Evolutionary conservation across 2,329 filamentous ascomycete species (phyloP), one percentile per base, ranked within the genome.

Genomic region (Cercospora sp.): DNA sequence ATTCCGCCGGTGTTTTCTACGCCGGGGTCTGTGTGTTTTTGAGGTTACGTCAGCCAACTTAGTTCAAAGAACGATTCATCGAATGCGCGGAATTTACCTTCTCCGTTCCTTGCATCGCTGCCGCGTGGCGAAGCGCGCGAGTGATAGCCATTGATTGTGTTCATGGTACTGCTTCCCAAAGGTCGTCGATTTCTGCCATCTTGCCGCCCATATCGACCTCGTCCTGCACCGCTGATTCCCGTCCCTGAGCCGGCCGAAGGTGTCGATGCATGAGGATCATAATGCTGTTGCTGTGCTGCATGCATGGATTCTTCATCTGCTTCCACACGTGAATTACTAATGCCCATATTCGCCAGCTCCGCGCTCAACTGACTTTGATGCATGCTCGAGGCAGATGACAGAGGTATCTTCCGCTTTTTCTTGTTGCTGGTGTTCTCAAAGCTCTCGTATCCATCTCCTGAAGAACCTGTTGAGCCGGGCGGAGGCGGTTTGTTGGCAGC

Each of bases 381-480:
- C 70, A 84, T 81, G 65, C 82, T 87, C 13, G 89, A 84, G 74
- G 92, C 91, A 18, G 92, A 91, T 9, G 92, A 93, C 0, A 93
- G 93, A 0, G 95, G 95, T 43, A 99, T 98, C 82, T 99, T 99
- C 73, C 95, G 88, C 81, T 99, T 98, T 84, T 98, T 99, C 82
- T 99, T 99, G 79, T 99, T 99, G 80, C 97, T 98, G 40, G 93
- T 97, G 76, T 98, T 98, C 80, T 99, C 95, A 75, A 97, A 97
- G 6, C 93, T 95, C 79, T 99, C 95, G 79, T 98, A 98, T 13
- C 94, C 93, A 78, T 98, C 94, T 10, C 88, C 85, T 26, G 90
- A 89, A 12, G 92, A 93, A 53, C 86, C 86, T 60, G 90, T 86
- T 24, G 88, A 87, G 53, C 88, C 81, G 26, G 83, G 79, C 53